A percentile compares a stretch with the other conserved stretches of the same genome.
Evolutionary conservation across 352 stramenopile genomes (phyloP).

Genomic region (Saprolegnia diclina): DNA sequence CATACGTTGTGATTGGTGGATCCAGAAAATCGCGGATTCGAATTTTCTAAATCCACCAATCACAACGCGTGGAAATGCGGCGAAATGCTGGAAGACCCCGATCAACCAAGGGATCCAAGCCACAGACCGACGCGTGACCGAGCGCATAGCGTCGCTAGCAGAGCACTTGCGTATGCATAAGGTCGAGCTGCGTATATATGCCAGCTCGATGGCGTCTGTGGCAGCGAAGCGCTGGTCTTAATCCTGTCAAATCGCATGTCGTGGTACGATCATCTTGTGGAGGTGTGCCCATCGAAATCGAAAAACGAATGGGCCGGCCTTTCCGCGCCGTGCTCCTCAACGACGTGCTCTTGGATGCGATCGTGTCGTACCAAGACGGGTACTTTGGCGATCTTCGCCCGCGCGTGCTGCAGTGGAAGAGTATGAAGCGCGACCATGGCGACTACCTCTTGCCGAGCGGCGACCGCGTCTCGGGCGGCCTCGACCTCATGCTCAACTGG

Average conservation of each 20-base stretch:
- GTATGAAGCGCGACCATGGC: constrained; percentile 18
- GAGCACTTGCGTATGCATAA: no score
- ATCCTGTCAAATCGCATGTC: not conserved
- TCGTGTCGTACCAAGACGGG: constrained; percentile 20
- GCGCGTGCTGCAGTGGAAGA: constrained; percentile 23
- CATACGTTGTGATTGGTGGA: not conserved
- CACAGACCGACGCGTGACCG: no score
- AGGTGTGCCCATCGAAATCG: not conserved
- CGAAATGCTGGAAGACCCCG: no score
- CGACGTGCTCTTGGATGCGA: not conserved
- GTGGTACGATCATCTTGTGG: not conserved
- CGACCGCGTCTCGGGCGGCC: constrained; percentile 16
- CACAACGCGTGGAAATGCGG: not conserved
- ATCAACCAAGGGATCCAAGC: no score
- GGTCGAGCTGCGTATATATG: no score
- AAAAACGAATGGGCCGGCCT: not conserved
- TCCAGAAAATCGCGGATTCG: no score
- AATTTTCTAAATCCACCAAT: not conserved
- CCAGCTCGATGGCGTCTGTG: not conserved
- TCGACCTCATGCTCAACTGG: constrained; percentile 26
- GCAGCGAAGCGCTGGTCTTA: not conserved
- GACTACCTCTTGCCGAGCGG: constrained; percentile 17
- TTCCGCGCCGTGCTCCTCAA: constrained; percentile 14
- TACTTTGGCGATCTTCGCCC: constrained; percentile 25
- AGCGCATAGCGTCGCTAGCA: no score